A percentile compares a stretch with the other conserved stretches of the same genome.
These are phyloP conservation scores for Alnus glutinosa DNA, from an alignment of 306 rosid species.

Conservation along the genomic window DNA sequence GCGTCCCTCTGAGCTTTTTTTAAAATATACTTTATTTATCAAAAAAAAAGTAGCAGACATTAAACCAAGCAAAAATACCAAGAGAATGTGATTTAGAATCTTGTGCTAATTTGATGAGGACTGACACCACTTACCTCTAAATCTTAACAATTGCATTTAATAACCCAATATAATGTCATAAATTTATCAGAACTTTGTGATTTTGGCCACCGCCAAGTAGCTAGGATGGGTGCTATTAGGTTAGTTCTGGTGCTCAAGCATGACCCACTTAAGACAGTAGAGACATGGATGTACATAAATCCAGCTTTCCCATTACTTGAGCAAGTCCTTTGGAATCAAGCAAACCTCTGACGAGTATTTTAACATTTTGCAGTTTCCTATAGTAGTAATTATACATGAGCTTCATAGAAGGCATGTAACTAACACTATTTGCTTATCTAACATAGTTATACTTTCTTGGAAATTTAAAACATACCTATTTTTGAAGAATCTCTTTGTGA, in stretches of 20 bases:
- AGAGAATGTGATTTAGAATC: too few species aligned
- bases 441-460: constrained; percentile 7
- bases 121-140: too few species aligned
- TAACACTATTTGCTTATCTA: neutral
- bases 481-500: constrained; percentile 69
- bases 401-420: neutral
- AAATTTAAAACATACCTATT: constrained; percentile 49
- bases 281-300: neutral
- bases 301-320: neutral
- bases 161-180: too few species aligned
- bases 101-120: too few species aligned
- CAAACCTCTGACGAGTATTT: neutral
- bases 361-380: neutral
- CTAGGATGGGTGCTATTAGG: neutral
- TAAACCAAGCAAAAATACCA: too few species aligned
- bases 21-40: too few species aligned
- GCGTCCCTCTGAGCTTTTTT: too few species aligned
- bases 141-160: too few species aligned
- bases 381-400: neutral
- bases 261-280: neutral
- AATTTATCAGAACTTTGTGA: too few species aligned
- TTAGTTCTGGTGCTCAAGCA: neutral
- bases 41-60: too few species aligned
- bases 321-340: neutral
- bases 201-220: neutral